Evolutionary conservation across 202 grass and related monocot species (phyloP).

Genomic region (Saccharum hybrid): DNA sequence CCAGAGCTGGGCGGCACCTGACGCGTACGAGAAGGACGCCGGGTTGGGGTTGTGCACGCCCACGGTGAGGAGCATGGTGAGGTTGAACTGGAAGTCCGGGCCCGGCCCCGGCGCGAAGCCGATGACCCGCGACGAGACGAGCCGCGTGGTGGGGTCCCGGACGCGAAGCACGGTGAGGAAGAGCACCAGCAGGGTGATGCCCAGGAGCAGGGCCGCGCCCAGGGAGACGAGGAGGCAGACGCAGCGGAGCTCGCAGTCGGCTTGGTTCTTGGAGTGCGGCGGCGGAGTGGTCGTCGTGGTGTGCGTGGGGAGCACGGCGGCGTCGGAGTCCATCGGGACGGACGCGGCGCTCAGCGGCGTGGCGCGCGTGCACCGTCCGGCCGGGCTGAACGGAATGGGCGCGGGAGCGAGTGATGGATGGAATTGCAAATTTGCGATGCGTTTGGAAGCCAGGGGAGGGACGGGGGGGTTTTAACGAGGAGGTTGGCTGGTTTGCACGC

Average conservation of each 20-base stretch:
- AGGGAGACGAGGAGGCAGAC: conserved; percentile 35
- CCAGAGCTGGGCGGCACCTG: conserved; percentile 36
- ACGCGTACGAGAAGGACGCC: conserved; percentile 53
- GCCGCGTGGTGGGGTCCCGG: conserved; percentile 45
- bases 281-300: not conserved
- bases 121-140: conserved; percentile 45
- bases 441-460: too few relatives aligned
- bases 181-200: conserved; percentile 44
- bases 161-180: conserved; percentile 55
- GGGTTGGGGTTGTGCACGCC: conserved; percentile 64
- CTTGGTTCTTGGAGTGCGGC: not conserved
- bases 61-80: conserved; percentile 57
- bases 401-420: not conserved
- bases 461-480: not conserved
- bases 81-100: conserved; percentile 44
- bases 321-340: not conserved
- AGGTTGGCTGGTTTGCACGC: not conserved
- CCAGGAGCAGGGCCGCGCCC: conserved; percentile 42
- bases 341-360: not conserved
- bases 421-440: not conserved
- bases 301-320: not conserved
- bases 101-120: conserved; percentile 30
- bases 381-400: not conserved
- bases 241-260: not conserved
- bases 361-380: not conserved